Conservation (phyloP, 2,329 filamentous ascomycete species). For the Stemphylium lycopersici region DNA sequence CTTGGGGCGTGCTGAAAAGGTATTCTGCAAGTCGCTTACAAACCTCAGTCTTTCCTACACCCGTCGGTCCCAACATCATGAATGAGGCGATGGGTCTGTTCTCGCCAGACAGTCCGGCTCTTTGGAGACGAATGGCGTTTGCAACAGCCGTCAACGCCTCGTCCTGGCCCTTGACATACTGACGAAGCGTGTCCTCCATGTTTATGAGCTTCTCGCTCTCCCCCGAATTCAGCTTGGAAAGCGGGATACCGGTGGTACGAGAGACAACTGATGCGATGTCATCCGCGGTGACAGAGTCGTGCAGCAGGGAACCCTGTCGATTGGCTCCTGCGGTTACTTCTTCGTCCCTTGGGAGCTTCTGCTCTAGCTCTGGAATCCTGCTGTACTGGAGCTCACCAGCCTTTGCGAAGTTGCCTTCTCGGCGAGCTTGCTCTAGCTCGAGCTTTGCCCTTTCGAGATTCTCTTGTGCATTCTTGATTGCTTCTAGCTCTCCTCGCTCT, state of each 20-base stretch:
- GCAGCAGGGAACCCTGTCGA: constrained; percentile 68
- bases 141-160: constrained; percentile 90
- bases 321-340: constrained; percentile 42
- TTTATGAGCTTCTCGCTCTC: constrained; percentile 93
- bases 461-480: constrained; percentile 84
- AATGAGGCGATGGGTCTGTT: constrained; percentile 92
- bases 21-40: constrained; percentile 96
- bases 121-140: constrained; percentile 90
- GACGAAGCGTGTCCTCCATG: constrained; percentile 88
- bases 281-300: constrained; percentile 93
- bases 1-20: constrained; percentile 88
- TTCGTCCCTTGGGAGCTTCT: constrained; percentile 77
- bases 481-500: constrained; percentile 83
- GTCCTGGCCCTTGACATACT: constrained; percentile 89
- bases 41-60: constrained; percentile 95
- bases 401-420: constrained; percentile 84
- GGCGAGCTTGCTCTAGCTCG: constrained; percentile 85
- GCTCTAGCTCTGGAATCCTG: constrained; percentile 80
- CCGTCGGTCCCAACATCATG: constrained; percentile 97
- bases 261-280: constrained; percentile 94
- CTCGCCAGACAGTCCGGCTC: constrained; percentile 88
- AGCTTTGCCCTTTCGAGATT: constrained; percentile 85
- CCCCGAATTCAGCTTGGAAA: constrained; percentile 88
- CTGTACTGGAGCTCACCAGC: constrained; percentile 93
- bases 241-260: constrained; percentile 88